Conservation (phyloP, 2,329 filamentous ascomycete genomes). For the Sarocladiaceae sp. region DNA sequence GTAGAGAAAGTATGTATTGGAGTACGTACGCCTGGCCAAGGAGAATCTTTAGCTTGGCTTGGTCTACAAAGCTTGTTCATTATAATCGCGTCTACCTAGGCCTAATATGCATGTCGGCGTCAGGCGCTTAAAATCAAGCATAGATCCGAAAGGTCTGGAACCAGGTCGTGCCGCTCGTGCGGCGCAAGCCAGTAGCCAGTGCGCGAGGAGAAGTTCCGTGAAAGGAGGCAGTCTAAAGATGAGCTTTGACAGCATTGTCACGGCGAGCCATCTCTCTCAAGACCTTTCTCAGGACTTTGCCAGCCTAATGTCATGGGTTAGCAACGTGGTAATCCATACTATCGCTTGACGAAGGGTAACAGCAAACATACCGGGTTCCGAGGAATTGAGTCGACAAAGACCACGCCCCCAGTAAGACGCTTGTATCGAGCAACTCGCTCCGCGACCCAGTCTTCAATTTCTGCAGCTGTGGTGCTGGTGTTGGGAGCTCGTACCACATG, state of each 20-base stretch:
- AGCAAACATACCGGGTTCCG: constrained; percentile 40
- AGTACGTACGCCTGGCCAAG: no score
- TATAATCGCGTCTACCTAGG: no score
- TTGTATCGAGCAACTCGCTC: constrained; percentile 59
- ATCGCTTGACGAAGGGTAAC: constrained; percentile 1
- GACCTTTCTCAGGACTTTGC: constrained; percentile 58
- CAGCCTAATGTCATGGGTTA: constrained; percentile 37
- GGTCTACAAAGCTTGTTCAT: no score
- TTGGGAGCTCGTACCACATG: constrained; percentile 42
- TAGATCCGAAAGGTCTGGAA: no score
- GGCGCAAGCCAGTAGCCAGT: no score
- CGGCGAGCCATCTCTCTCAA: constrained; percentile 47
- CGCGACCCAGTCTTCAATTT: constrained; percentile 59
- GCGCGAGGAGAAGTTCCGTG: no score
- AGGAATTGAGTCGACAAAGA: constrained; percentile 61
- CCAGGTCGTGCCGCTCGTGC: no score
- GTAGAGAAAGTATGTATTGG: no score
- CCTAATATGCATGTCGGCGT: no score
- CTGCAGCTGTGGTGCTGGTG: constrained; percentile 18
- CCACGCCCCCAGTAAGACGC: constrained; percentile 61
- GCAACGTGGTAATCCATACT: neutral
- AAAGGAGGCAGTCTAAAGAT: no score
- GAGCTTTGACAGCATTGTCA: neutral
- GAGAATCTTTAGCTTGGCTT: no score
- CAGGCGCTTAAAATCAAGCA: no score